Conservation (phyloP, 2,329 filamentous ascomycete genomes). For the Pyrenophora seminiperda region DNA sequence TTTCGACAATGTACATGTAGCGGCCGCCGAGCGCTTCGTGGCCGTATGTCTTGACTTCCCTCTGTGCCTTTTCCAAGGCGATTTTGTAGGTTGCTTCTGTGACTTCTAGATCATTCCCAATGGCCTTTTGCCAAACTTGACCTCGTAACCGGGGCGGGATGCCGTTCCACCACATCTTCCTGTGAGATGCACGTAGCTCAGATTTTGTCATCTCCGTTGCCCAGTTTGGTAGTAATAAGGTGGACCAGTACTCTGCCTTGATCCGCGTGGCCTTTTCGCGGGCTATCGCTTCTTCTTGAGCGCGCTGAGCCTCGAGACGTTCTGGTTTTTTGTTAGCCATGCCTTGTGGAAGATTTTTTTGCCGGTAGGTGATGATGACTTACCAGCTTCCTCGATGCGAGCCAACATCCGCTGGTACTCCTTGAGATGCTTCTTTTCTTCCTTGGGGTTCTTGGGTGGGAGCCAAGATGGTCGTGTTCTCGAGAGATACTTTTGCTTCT, state of each 20-base stretch:
- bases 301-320: conserved; percentile 42
- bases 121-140: conserved; percentile 70
- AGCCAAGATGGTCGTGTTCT: conserved; percentile 81
- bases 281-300: conserved; percentile 57
- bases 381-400: conserved; percentile 62
- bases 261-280: conserved; percentile 58
- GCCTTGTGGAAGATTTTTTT: not conserved
- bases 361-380: conserved; percentile 21
- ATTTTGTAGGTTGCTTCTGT: conserved; percentile 71
- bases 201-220: conserved; percentile 63
- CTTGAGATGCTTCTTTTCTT: conserved; percentile 86
- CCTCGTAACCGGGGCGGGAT: conserved; percentile 73
- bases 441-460: conserved; percentile 83
- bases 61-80: conserved; percentile 69
- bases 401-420: conserved; percentile 86
- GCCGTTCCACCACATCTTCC: conserved; percentile 83
- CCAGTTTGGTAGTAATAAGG: conserved; percentile 78
- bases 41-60: conserved; percentile 62
- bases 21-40: conserved; percentile 42
- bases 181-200: conserved; percentile 41
- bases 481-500: conserved; percentile 83
- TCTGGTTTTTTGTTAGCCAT: conserved; percentile 30
- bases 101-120: conserved; percentile 74
- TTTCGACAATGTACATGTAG: conserved; percentile 47
- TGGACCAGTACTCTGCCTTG: conserved; percentile 70